These are phyloP conservation scores for Chaetoceros tenuissimus DNA, from an alignment of 108 stramenopile species.

Conservation along the genomic window DNA sequence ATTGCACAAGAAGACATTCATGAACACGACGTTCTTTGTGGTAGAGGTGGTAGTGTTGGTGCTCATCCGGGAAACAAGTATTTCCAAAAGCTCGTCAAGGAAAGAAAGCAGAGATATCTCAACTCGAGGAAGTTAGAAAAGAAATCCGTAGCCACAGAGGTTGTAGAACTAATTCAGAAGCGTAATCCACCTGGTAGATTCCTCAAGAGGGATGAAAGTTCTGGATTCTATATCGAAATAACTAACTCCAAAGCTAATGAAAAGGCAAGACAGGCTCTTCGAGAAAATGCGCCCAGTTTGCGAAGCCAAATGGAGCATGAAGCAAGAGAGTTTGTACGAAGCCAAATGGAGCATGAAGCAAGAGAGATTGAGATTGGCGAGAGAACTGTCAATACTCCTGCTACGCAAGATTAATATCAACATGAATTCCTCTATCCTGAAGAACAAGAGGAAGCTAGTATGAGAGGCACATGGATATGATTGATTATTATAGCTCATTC, in stretches of 20 bases:
- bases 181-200: slow-evolving; percentile 83
- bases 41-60: slow-evolving; percentile 49
- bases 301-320: too few relatives aligned
- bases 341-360: too few relatives aligned
- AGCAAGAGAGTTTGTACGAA: too few relatives aligned
- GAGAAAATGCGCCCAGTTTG: not conserved
- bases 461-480: too few relatives aligned
- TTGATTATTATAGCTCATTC: too few relatives aligned
- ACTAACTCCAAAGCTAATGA: not conserved
- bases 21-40: slow-evolving; percentile 45
- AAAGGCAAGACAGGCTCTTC: not conserved
- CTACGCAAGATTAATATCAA: too few relatives aligned
- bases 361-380: too few relatives aligned
- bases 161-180: slow-evolving; percentile 75
- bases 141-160: slow-evolving; percentile 58
- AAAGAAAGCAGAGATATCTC: slow-evolving; percentile 35
- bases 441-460: too few relatives aligned
- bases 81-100: slow-evolving; percentile 36
- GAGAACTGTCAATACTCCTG: too few relatives aligned
- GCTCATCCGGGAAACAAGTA: slow-evolving; percentile 44
- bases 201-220: slow-evolving; percentile 53
- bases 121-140: slow-evolving; percentile 65
- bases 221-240: slow-evolving; percentile 12
- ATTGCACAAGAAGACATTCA: too few relatives aligned
- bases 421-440: too few relatives aligned